Base-by-base conservation (phyloP, 495 filamentous ascomycete genomes). In the Saxophila tyrrhenica region DNA sequence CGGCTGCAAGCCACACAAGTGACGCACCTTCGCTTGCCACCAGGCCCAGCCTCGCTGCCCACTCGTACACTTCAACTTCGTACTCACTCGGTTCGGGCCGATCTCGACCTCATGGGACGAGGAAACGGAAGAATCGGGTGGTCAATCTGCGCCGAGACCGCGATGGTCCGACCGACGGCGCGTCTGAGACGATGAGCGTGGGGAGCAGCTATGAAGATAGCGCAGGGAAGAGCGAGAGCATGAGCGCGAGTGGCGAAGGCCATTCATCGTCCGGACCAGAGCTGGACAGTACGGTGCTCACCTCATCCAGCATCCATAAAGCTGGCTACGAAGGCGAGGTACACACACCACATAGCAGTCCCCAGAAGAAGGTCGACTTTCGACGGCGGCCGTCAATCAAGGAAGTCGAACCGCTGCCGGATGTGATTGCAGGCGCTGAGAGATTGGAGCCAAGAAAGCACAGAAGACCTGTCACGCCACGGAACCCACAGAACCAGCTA, bases 61-160 rank as follows among this genome's bases (percentile, higher is more conserved):
- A 54, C 29, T 17, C 48, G 62, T 74, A 55, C 66, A 64, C 52
- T 56, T 68, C 53, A 63, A 68, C n/a, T 65, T 83, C 85, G 0
- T 70, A 90, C 39, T 78, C 74, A 20, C 71, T 87, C 38, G 84
- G 82, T 0, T 73, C 80, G 15, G 78, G 78, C 29, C 75, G 80
- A 35, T 77, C 81, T 8, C 83, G 86, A 65, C 69, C 76, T 23
- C 73, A 73, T 39, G 69, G 78, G n/a, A 78, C 78, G 24, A 78
- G 87, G 25, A 90, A 84, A 65, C 85, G 88, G 67, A 97, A 95
- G 78, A 89, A 81, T 56, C 79, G 92, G n/a, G 86, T 98, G 25
- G 88, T 98, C 54, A 89, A 97, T 65, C 70, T 98, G 42, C 84
- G 90, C 5, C 79, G 78, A 55, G 75, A 77, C 39, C 81, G 76